phyloP scores from a whole-genome alignment of 495 filamentous ascomycete species.

The Baudoinia panamericana region DNA sequence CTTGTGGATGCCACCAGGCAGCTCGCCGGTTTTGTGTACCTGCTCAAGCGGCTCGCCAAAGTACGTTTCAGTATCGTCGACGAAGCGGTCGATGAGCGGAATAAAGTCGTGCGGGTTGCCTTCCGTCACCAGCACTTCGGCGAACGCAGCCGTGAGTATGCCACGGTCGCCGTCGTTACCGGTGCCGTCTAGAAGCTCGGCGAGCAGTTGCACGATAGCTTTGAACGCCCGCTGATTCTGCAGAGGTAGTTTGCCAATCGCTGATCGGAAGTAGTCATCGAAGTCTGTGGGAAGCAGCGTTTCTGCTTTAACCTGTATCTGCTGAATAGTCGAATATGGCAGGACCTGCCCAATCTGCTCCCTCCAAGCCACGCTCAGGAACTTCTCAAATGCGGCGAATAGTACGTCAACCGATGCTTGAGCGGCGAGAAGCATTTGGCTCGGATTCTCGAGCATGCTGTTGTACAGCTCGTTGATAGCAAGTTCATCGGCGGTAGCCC shows the following conservation, averaged over 20 bases:
- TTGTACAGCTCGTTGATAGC: conserved; percentile 88
- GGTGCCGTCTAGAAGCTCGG: conserved; percentile 83
- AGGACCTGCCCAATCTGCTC: conserved; percentile 79
- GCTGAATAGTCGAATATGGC: conserved; percentile 45
- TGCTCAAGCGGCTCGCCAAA: conserved; percentile 51
- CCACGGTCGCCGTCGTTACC: conserved; percentile 88
- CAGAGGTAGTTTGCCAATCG: conserved; percentile 68
- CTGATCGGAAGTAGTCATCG: conserved; percentile 65
- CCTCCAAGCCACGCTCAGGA: conserved; percentile 76
- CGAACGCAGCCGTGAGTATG: conserved; percentile 77
- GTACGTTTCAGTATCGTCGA: conserved; percentile 80
- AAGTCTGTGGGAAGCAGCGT: conserved; percentile 65
- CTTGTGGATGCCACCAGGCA: conserved; percentile 35
- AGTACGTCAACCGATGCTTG: conserved; percentile 78
- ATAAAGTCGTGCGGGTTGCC: conserved; percentile 72
- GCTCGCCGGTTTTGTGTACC: conserved; percentile 26
- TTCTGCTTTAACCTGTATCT: conserved; percentile 61
- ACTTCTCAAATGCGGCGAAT: conserved; percentile 89
- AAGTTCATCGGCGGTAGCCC: conserved; percentile 61
- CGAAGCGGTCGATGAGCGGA: conserved; percentile 76
- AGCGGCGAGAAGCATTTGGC: conserved; percentile 54
- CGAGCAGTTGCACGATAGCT: conserved; percentile 69
- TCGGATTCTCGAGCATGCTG: conserved; percentile 64
- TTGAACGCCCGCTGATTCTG: conserved; percentile 86
- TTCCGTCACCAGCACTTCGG: conserved; percentile 70